Evolutionary conservation across 345 rosid species (phyloP).

Genomic region (Corymbia maculata): DNA sequence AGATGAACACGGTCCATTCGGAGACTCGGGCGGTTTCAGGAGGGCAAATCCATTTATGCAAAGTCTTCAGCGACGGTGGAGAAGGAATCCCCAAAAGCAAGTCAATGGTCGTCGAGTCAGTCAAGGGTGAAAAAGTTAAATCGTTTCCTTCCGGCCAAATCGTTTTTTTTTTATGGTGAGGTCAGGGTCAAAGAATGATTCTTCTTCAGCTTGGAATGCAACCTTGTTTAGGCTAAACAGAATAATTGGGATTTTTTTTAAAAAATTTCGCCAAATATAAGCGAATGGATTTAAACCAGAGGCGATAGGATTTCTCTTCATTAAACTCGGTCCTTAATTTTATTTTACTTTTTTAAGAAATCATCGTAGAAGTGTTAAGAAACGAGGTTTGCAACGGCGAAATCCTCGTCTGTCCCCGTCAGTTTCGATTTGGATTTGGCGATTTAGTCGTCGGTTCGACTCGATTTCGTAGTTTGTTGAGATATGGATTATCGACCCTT

Average conservation of each 20-base stretch:
- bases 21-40: neutral
- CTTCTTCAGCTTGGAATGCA: neutral
- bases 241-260: neutral
- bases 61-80: neutral
- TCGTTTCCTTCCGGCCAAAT: neutral
- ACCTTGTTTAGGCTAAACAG: neutral
- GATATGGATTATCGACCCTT: neutral
- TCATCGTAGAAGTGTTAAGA: neutral
- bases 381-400: neutral
- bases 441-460: neutral
- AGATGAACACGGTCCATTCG: neutral
- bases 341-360: too few species aligned
- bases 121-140: neutral
- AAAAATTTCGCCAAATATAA: neutral
- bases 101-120: neutral
- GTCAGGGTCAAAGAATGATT: neutral
- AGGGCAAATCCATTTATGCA: neutral
- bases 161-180: neutral
- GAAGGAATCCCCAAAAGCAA: neutral
- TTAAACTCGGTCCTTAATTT: neutral
- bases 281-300: neutral
- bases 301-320: neutral
- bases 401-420: neutral
- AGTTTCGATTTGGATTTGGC: neutral
- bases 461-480: neutral